Evolutionary conservation across 2,329 filamentous ascomycete species (phyloP).

Genomic region (Epichloe elymi): DNA sequence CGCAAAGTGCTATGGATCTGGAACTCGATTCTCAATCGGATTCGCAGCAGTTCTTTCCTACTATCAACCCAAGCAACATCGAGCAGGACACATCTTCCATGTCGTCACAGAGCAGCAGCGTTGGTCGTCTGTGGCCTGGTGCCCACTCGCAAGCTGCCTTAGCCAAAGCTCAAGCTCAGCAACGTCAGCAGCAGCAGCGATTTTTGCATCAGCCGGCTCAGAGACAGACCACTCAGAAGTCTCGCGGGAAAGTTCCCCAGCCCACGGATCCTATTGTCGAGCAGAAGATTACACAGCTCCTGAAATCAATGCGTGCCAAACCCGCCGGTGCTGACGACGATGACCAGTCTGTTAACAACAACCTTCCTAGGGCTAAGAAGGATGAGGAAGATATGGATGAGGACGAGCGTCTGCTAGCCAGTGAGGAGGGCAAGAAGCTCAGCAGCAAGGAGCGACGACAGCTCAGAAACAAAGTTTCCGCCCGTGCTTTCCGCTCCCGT

Average conservation of each 20-base stretch:
- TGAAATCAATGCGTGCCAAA: slow-evolving; percentile 84
- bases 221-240: slow-evolving; percentile 35
- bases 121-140: slow-evolving; percentile 76
- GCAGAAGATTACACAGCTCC: slow-evolving; percentile 83
- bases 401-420: slow-evolving; percentile 85
- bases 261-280: slow-evolving; percentile 61
- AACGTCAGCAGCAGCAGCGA: slow-evolving; percentile 53
- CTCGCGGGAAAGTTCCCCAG: slow-evolving; percentile 37
- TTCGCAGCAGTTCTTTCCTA: slow-evolving; percentile 52
- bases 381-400: slow-evolving; percentile 99
- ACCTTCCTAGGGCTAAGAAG: slow-evolving; percentile 68
- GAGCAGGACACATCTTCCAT: slow-evolving; percentile 42
- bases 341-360: slow-evolving; percentile 39
- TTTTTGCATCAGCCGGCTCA: slow-evolving; percentile 28
- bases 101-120: slow-evolving; percentile 38
- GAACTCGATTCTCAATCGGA: slow-evolving; percentile 31
- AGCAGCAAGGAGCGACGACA: slow-evolving; percentile 94
- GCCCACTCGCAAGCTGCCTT: slow-evolving; percentile 85
- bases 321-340: slow-evolving; percentile 36
- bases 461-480: slow-evolving; percentile 97
- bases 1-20: slow-evolving; percentile 52
- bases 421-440: slow-evolving; percentile 98
- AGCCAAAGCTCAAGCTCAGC: slow-evolving; percentile 58
- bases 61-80: slow-evolving; percentile 61
- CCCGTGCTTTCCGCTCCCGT: slow-evolving; percentile 91